These are phyloP conservation scores for Colletotrichum scovillei DNA, from an alignment of 2,329 filamentous ascomycete species.

Conservation along the genomic window DNA sequence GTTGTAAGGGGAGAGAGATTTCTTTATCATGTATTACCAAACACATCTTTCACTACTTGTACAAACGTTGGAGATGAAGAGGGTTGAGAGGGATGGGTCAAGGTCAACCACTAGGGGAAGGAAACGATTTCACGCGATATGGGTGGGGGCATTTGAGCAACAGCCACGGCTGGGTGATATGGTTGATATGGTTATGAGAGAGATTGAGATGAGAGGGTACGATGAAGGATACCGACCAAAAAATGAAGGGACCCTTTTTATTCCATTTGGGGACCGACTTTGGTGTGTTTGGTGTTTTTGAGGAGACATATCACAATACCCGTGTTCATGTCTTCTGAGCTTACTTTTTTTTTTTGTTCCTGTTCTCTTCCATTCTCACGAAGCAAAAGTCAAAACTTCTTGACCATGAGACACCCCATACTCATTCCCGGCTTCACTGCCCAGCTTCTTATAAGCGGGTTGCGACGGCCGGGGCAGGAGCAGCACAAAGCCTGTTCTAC, in stretches of 20 bases:
- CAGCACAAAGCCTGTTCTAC: slow-evolving; percentile 21
- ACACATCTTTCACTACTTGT: slow-evolving; percentile 17
- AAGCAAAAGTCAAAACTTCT: background rate
- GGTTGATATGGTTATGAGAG: slow-evolving; percentile 6
- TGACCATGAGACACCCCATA: background rate
- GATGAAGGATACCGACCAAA: slow-evolving; percentile 20
- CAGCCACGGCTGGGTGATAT: background rate
- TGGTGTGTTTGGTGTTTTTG: slow-evolving; percentile 27
- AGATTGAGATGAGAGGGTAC: slow-evolving; percentile 12
- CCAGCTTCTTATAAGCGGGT: background rate
- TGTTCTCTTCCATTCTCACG: background rate
- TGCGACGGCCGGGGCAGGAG: background rate
- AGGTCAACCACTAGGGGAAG: background rate
- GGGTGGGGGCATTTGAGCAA: background rate
- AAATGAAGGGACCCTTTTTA: slow-evolving; percentile 8
- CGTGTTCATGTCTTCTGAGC: background rate
- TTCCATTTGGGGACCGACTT: background rate
- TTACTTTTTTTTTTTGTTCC: background rate
- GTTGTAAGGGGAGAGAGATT: slow-evolving; percentile 9
- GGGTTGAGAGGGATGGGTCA: background rate
- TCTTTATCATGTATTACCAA: slow-evolving; percentile 6
- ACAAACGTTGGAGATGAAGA: slow-evolving; percentile 17
- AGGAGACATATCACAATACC: background rate
- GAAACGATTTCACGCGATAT: slow-evolving; percentile 3
- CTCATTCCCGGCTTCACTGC: background rate